phyloP scores from a whole-genome alignment of 176 grass and related monocot genomes.

The Ampelocalamus luodianensis region DNA sequence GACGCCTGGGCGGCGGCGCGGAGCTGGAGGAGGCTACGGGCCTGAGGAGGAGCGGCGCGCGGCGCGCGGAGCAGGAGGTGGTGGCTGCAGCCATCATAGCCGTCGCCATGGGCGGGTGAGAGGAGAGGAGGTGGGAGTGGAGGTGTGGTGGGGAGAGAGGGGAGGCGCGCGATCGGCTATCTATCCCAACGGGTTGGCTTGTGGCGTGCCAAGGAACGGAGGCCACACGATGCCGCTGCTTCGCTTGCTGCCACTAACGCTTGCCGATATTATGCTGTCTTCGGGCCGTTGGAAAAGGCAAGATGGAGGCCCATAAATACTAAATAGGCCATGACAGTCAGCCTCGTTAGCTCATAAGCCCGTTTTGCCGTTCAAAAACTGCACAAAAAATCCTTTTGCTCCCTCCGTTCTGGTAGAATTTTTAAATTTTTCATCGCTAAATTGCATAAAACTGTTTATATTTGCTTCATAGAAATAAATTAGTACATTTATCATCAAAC shows the following conservation, averaged over 20 bases:
- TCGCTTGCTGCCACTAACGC: slow-evolving; percentile 23
- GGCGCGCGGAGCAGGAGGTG: slow-evolving; percentile 53
- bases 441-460: not conserved
- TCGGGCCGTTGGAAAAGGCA: not conserved
- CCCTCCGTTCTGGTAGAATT: not conserved
- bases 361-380: not conserved
- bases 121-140: not conserved
- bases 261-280: slow-evolving; percentile 3
- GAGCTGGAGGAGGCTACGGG: slow-evolving; percentile 42
- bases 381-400: not conserved
- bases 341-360: not conserved
- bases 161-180: slow-evolving; percentile 33
- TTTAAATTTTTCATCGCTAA: not conserved
- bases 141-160: slow-evolving; percentile 4
- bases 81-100: slow-evolving; percentile 58
- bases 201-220: not conserved
- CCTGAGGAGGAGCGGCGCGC: slow-evolving; percentile 35
- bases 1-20: not conserved
- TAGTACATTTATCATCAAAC: too few species aligned
- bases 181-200: slow-evolving; percentile 55
- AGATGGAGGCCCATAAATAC: not conserved
- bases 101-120: slow-evolving; percentile 48
- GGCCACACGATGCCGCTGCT: slow-evolving; percentile 51
- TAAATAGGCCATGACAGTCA: not conserved
- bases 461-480: not conserved